These are phyloP conservation scores for Tetrahymena borealis DNA, from an alignment of 73 alveolate species.

Conservation along the genomic window DNA sequence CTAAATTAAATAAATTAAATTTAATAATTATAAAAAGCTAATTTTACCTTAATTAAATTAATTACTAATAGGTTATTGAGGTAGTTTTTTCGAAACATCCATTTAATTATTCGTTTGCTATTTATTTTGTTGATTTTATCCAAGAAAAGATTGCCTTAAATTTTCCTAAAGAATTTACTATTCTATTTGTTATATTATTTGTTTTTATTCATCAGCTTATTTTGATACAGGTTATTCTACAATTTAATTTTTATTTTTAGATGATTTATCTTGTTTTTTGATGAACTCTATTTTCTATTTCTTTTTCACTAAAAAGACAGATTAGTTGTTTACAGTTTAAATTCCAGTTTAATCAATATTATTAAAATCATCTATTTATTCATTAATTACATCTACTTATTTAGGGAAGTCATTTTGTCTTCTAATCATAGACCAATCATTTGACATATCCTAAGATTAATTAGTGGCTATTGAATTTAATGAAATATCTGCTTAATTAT, in stretches of 20 bases:
- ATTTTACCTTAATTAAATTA: neutral
- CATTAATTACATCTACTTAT: neutral
- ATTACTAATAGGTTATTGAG: neutral
- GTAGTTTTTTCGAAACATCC: neutral
- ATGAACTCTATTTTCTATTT: neutral
- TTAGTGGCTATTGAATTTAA: neutral
- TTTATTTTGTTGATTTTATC: neutral
- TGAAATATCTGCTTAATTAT: neutral
- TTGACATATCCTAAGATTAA: neutral
- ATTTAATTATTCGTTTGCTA: neutral
- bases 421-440: neutral
- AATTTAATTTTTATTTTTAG: neutral
- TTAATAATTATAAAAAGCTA: neutral
- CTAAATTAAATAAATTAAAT: neutral
- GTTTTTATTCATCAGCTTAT: neutral
- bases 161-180: neutral
- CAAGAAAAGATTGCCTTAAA: neutral
- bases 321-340: neutral
- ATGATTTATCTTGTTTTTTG: neutral
- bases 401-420: neutral
- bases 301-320: neutral
- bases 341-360: neutral
- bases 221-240: neutral
- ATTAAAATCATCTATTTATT: neutral
- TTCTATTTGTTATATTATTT: neutral